phyloP scores from a whole-genome alignment of 371 early-diverging fungal species.

The Gilbertella persicaria region DNA sequence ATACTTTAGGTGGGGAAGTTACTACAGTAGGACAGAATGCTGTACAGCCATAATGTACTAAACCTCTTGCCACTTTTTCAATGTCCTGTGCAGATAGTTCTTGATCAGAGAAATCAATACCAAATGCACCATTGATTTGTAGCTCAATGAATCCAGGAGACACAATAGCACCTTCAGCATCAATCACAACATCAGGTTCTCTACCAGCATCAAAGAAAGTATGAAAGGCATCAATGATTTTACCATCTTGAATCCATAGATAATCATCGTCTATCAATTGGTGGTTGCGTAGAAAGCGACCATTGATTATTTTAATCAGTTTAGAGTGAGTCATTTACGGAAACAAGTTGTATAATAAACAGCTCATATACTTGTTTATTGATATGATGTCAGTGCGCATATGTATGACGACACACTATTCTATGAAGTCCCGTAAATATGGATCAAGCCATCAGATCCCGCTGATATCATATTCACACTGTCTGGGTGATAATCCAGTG shows the following conservation, averaged over 20 bases:
- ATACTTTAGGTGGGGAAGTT: conserved; percentile 71
- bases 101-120: conserved; percentile 72
- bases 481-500: conserved; percentile 49
- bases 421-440: conserved; percentile 46
- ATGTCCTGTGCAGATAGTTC: conserved; percentile 53
- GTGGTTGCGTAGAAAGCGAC: conserved; percentile 69
- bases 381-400: no score
- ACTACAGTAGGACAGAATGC: conserved; percentile 82
- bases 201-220: conserved; percentile 65
- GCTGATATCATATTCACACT: conserved; percentile 51
- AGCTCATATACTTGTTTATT: no score
- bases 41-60: conserved; percentile 76
- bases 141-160: conserved; percentile 79
- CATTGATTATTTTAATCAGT: conserved; percentile 66
- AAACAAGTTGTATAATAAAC: no score
- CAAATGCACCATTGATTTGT: conserved; percentile 82
- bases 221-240: conserved; percentile 69
- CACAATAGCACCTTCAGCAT: conserved; percentile 69
- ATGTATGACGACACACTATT: not conserved
- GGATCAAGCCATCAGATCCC: conserved; percentile 58
- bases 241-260: conserved; percentile 73
- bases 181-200: conserved; percentile 66
- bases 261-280: conserved; percentile 67
- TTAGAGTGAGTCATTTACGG: conserved; percentile 1
- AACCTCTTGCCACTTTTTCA: conserved; percentile 64